Percentiles rank a stretch among this genome's conserved stretches.
phyloP scores from a whole-genome alignment of 2,329 filamentous ascomycete species.

The Microdochium nivale region DNA sequence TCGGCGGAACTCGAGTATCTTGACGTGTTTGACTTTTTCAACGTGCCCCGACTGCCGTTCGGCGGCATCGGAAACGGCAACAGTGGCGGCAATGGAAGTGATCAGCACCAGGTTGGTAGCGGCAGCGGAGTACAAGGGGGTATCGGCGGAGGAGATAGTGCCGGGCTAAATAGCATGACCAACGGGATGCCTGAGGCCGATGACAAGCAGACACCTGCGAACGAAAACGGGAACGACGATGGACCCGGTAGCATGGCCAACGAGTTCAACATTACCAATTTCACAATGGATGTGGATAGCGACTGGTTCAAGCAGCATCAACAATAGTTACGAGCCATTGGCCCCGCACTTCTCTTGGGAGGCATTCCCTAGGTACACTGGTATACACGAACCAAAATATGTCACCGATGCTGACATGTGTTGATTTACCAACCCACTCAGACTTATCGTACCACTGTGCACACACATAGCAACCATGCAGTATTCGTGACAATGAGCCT shows the following conservation, averaged over 20 bases:
- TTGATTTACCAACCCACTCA: too few relatives aligned
- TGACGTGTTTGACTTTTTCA: slow-evolving; percentile 93
- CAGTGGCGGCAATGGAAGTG: slow-evolving; percentile 11
- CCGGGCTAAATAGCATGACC: slow-evolving; percentile 2
- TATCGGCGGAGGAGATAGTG: background rate
- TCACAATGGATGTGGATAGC: slow-evolving; percentile 64
- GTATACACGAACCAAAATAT: too few relatives aligned
- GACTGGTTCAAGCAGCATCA: slow-evolving; percentile 55
- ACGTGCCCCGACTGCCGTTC: slow-evolving; percentile 65
- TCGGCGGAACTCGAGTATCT: slow-evolving; percentile 83
- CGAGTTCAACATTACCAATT: slow-evolving; percentile 72
- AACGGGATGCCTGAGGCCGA: slow-evolving; percentile 6
- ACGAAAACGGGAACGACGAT: slow-evolving; percentile 9
- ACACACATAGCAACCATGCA: too few relatives aligned
- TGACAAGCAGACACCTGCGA: slow-evolving; percentile 18
- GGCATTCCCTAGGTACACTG: too few relatives aligned
- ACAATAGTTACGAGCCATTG: too few relatives aligned
- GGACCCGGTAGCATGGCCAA: slow-evolving; percentile 30
- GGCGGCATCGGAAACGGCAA: slow-evolving; percentile 24
- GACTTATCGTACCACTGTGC: too few relatives aligned
- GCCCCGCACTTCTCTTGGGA: too few relatives aligned
- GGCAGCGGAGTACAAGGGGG: background rate
- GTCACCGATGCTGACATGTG: too few relatives aligned
- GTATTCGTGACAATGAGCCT: too few relatives aligned
- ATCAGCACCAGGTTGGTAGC: background rate